A percentile compares a stretch with the other conserved stretches of the same genome.
These are phyloP conservation scores for Falciphora oryzae DNA, from an alignment of 2,329 filamentous ascomycete genomes.

Conservation along the genomic window DNA sequence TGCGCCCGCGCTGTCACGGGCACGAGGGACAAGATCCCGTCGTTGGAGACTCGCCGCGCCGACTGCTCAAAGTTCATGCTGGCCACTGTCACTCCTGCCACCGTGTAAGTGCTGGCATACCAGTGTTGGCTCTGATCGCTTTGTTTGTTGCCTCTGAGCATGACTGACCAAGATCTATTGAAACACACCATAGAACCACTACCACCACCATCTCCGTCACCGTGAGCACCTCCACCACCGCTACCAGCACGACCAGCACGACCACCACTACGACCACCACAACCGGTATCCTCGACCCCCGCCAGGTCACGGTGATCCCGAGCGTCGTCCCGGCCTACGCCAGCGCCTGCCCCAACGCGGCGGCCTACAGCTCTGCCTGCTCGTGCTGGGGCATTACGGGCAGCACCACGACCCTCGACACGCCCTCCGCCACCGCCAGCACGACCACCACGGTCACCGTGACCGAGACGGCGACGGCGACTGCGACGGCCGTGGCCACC, in stretches of 20 bases:
- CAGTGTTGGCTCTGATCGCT: too few relatives aligned
- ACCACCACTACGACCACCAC: background rate
- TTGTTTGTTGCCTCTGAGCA: background rate
- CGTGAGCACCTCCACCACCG: background rate
- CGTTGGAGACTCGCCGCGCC: background rate
- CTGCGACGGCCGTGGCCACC: background rate
- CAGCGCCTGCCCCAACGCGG: background rate
- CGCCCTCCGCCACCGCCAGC: background rate
- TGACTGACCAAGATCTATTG: background rate
- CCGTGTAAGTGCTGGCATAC: background rate
- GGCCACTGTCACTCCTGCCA: conserved; percentile 5
- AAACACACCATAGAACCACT: background rate
- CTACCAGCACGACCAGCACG: background rate
- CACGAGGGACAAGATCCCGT: background rate
- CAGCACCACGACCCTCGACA: background rate
- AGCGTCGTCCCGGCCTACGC: conserved; percentile 8
- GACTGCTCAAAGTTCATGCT: conserved; percentile 9
- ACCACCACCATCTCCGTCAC: background rate
- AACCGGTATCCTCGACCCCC: background rate
- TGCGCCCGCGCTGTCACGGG: conserved; percentile 7
- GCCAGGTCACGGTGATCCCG: conserved; percentile 6
- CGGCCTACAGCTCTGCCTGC: conserved; percentile 7
- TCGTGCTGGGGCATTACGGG: conserved; percentile 7
- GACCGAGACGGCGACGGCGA: background rate
- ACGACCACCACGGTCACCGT: background rate